A percentile compares a stretch with the other conserved stretches of the same genome.
Evolutionary conservation across 306 rosid species (phyloP).

Genomic region (Cucurbita ficifolia): DNA sequence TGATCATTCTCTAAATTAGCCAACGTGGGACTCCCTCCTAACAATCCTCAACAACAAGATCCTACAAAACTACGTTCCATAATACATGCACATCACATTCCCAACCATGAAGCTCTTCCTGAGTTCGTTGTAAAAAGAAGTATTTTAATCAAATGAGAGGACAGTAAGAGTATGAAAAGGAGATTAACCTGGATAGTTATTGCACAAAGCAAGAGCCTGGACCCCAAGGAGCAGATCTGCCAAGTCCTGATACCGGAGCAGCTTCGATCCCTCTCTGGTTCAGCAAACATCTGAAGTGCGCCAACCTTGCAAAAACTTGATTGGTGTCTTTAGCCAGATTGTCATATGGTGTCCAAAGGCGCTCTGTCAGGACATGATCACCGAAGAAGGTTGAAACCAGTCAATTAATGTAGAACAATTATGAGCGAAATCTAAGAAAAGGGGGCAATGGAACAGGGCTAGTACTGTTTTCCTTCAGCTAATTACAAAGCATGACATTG

Average conservation of each 20-base stretch:
- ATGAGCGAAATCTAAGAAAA: not conserved
- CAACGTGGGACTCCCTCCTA: too few species aligned
- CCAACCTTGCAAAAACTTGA: conserved; percentile 23
- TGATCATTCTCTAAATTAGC: too few species aligned
- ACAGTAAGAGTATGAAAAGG: not conserved
- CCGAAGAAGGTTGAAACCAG: not conserved
- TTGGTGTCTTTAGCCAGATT: conserved; percentile 23
- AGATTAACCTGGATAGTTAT: not conserved
- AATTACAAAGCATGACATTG: not conserved
- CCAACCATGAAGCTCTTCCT: not conserved
- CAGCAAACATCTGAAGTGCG: conserved; percentile 29
- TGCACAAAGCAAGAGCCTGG: conserved; percentile 31
- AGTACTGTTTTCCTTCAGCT: not conserved
- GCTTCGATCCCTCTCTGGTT: conserved; percentile 32
- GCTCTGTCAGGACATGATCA: conserved; percentile 14
- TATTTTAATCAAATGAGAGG: not conserved
- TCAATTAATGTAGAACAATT: not conserved
- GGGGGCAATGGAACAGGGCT: not conserved
- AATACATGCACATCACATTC: not conserved
- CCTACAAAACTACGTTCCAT: not conserved
- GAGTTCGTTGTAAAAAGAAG: not conserved
- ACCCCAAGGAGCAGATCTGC: conserved; percentile 21
- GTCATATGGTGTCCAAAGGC: conserved; percentile 29
- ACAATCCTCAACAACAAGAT: too few species aligned
- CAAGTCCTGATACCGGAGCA: conserved; percentile 26